phyloP scores from a whole-genome alignment of 768 basidiomycete species.

The Naganishia kalamii region DNA sequence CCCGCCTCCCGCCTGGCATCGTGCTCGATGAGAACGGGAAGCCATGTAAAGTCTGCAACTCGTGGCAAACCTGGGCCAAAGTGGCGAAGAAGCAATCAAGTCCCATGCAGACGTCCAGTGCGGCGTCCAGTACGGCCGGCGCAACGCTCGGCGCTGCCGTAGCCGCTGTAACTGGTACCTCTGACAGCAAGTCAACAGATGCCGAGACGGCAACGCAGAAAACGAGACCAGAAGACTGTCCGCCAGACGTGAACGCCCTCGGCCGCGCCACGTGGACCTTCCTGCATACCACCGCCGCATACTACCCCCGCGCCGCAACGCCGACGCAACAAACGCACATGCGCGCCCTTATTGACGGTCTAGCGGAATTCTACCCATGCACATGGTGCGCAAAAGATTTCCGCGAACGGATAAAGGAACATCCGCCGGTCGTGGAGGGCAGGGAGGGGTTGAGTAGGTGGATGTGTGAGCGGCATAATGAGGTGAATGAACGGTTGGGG shows the following conservation, averaged over 20 bases:
- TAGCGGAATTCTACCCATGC: slow-evolving; percentile 85
- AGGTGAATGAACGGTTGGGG: slow-evolving; percentile 78
- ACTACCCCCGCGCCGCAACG: slow-evolving; percentile 80
- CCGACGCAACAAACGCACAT: slow-evolving; percentile 72
- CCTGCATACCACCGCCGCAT: slow-evolving; percentile 88
- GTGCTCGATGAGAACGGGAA: slow-evolving; percentile 88
- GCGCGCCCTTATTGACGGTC: slow-evolving; percentile 67
- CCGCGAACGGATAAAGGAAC: slow-evolving; percentile 58
- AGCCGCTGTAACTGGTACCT: neutral
- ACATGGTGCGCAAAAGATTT: slow-evolving; percentile 76
- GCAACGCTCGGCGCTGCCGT: neutral
- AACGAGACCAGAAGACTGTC: slow-evolving; percentile 62
- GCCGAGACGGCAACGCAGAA: too few species aligned
- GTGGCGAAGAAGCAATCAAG: slow-evolving; percentile 27
- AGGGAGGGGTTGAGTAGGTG: slow-evolving; percentile 65
- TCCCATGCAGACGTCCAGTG: slow-evolving; percentile 46
- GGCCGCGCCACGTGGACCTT: slow-evolving; percentile 95
- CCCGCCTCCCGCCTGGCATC: slow-evolving; percentile 65
- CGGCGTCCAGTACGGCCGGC: slow-evolving; percentile 1
- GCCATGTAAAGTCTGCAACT: slow-evolving; percentile 77
- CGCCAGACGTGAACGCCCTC: slow-evolving; percentile 80
- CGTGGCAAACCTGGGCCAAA: slow-evolving; percentile 39
- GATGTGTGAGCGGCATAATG: slow-evolving; percentile 89
- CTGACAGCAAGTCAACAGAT: neutral
- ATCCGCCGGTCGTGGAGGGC: slow-evolving; percentile 73